Conservation (phyloP, 1,139 yeast genomes). For the Saccharomyces hybrid region DNA sequence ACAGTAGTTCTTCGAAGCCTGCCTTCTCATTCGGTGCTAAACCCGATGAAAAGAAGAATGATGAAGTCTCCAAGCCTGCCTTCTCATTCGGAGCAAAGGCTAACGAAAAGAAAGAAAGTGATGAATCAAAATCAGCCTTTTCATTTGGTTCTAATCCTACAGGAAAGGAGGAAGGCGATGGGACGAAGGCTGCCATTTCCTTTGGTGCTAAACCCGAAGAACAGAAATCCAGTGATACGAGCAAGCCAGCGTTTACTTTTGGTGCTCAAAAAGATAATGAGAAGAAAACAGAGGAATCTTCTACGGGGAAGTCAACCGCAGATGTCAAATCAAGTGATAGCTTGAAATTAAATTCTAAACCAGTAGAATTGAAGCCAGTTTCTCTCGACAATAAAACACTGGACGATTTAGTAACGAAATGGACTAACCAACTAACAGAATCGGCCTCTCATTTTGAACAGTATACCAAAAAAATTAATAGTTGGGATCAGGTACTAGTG, state of each 20-base stretch:
- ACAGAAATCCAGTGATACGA: conserved; percentile 20
- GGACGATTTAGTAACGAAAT: conserved; percentile 85
- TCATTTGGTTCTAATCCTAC: conserved; percentile 12
- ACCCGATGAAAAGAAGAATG: conserved; percentile 20
- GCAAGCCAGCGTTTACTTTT: conserved; percentile 18
- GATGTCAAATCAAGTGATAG: conserved; percentile 3
- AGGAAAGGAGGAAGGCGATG: conserved; percentile 15
- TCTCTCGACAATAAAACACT: conserved; percentile 84
- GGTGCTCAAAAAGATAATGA: conserved; percentile 26
- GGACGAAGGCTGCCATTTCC: conserved; percentile 21
- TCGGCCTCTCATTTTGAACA: conserved; percentile 67
- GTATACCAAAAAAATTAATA: conserved; percentile 68
- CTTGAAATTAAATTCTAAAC: conserved; percentile 28
- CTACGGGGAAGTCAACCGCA: conserved; percentile 11
- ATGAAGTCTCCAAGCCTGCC: conserved; percentile 20
- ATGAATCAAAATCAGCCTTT: conserved; percentile 17
- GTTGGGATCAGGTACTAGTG: conserved; percentile 81
- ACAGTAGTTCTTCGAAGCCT: conserved; percentile 20
- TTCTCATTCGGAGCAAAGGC: conserved; percentile 28
- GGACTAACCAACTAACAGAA: conserved; percentile 79
- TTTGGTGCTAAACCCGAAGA: conserved; percentile 20
- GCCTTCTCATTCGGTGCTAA: conserved; percentile 27
- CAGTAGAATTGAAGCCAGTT: conserved; percentile 59
- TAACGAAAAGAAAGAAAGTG: conserved; percentile 12
- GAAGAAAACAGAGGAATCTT: conserved; percentile 24